Evolutionary conservation across 164 flowering plant species (phyloP), one percentile per base, ranked within the genome.

Genomic region (Magnolia kwangsiensis): DNA sequence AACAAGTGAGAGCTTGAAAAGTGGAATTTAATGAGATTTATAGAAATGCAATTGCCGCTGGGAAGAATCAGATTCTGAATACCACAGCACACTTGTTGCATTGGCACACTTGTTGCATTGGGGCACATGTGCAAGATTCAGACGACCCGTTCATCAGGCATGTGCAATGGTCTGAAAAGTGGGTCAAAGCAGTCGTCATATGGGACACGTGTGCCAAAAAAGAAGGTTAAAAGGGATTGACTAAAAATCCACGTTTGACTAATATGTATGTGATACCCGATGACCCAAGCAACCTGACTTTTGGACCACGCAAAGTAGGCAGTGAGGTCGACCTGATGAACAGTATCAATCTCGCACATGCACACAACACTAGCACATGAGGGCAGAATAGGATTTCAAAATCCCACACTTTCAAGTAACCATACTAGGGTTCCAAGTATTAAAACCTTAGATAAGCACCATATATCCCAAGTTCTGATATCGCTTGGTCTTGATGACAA

Each of bases 391-490:
- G 16, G 18, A 55, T 10, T 16, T 55, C 13, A 55, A 55, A 55
- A 55, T 10, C 61, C 61, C 13, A 16, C 18, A 4, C 18, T 55
- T 13, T 55, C 61, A 55, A 55, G 61, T 16, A 10, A 55, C 13
- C 18, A 55, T 10, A 13, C 9, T 10, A 55, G 18, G 61, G 13
- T 55, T 55, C 11, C 18, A 55, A 49, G 45, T 51, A 58, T 68
- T 55, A 9, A 7, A n/a, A 78, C 99, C 99, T 93, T 73, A 95
- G 82, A 79, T 95, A 95, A 83, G 98, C 87, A 72, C 97, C 83
- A 72, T 84, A 95, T 50, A 93, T 83, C n/a, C 99, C 99, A 65
- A 95, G 96, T 79, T 95, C 99, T 75, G 99, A 93, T 73, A 95
- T 80, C 7, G 91, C 89, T 20, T 82, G 81, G 23, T 91, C 97